These are phyloP conservation scores for Serpula lacrymans DNA, from an alignment of 768 basidiomycete species.

Conservation along the genomic window DNA sequence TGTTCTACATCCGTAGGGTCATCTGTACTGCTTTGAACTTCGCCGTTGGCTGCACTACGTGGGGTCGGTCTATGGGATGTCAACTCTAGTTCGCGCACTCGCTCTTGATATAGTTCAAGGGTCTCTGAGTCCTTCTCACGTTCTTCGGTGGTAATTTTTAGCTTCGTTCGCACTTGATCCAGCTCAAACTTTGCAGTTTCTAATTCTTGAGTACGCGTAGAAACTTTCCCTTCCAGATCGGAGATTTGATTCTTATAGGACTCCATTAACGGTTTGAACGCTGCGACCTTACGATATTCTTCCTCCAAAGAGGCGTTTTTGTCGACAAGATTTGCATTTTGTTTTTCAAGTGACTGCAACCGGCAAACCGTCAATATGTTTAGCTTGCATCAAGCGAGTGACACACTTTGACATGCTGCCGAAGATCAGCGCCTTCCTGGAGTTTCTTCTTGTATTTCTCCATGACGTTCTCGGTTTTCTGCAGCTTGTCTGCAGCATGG, in stretches of 20 bases:
- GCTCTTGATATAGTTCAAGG: conserved; percentile 86
- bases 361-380: not conserved
- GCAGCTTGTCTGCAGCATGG: conserved; percentile 87
- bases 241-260: conserved; percentile 86
- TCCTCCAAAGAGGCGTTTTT: conserved; percentile 90
- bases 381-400: conserved; percentile 12
- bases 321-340: conserved; percentile 90
- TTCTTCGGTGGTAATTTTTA: conserved; percentile 67
- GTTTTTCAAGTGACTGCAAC: conserved; percentile 80
- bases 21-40: conserved; percentile 18
- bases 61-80: conserved; percentile 44
- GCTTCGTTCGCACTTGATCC: conserved; percentile 67
- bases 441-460: conserved; percentile 99
- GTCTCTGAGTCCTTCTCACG: conserved; percentile 79
- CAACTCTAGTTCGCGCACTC: conserved; percentile 84
- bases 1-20: conserved; percentile 46
- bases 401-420: conserved; percentile 78
- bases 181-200: conserved; percentile 74
- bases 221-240: conserved; percentile 72
- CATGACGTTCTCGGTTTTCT: conserved; percentile 96
- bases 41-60: conserved; percentile 21
- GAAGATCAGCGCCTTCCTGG: conserved; percentile 87
- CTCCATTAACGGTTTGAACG: conserved; percentile 88
- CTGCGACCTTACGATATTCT: conserved; percentile 82
- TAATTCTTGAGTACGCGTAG: conserved; percentile 63